phyloP scores from a whole-genome alignment of 495 filamentous ascomycete species.

The Achaetomiella virescens region DNA sequence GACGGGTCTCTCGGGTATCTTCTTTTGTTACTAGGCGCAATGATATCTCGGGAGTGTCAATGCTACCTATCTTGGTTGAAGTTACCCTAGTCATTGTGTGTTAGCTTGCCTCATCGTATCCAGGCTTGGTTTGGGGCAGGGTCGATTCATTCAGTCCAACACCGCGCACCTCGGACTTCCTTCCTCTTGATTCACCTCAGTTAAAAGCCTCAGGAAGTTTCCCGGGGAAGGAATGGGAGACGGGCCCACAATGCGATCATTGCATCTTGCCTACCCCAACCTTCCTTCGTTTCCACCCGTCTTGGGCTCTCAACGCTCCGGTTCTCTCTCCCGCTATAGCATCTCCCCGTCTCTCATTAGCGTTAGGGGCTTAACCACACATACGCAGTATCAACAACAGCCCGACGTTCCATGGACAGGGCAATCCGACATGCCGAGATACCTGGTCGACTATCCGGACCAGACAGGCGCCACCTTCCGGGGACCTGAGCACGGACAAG shows the following conservation, averaged over 20 bases:
- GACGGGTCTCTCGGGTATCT: constrained; percentile 8
- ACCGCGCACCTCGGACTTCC: too few relatives aligned
- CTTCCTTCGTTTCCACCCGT: neutral
- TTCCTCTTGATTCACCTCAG: too few relatives aligned
- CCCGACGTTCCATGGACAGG: constrained; percentile 16
- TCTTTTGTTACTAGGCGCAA: constrained; percentile 7
- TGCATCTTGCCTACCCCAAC: neutral
- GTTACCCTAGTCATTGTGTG: too few relatives aligned
- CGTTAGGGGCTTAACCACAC: constrained; percentile 4
- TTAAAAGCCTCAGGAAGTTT: too few relatives aligned
- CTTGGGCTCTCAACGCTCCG: neutral
- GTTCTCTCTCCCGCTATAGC: neutral
- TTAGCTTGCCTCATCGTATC: too few relatives aligned
- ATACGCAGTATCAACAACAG: constrained; percentile 7
- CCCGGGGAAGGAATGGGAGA: too few relatives aligned
- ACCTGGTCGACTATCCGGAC: constrained; percentile 12
- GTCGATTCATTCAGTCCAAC: too few relatives aligned
- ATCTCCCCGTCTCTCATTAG: constrained; percentile 16
- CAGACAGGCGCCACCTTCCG: constrained; percentile 7
- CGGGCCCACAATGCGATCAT: too few relatives aligned
- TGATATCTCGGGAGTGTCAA: constrained; percentile 1
- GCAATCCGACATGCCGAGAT: constrained; percentile 26
- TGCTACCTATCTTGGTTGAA: too few relatives aligned
- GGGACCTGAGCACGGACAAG: constrained; percentile 4
- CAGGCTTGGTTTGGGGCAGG: too few relatives aligned